Base-by-base conservation (phyloP, 208 protist species). In the Lotmaria passim region DNA sequence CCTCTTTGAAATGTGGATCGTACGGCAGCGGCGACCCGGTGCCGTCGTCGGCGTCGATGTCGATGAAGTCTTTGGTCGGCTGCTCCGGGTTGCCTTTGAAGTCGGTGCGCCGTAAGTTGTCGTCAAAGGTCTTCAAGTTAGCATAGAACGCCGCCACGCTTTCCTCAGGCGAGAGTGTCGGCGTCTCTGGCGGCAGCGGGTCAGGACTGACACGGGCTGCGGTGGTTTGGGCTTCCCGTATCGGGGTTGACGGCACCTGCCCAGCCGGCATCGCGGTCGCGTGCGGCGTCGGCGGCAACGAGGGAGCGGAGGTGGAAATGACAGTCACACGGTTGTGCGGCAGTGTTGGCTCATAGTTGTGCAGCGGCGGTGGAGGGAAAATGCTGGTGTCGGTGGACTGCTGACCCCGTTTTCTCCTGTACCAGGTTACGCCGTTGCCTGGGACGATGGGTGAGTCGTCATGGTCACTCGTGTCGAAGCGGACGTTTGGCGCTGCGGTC, bases 81-180 rank as follows among this genome's bases (percentile, higher is more conserved):
- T 93, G 85, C 43, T 89, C 72, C 1, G 80, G 81, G 62, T 91
- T 82, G 43, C 85, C 87, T 6, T 67, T 59, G 15, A 87, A 65
- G 19, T 85, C 69, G 7, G 34, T 70, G 2, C 83, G 12, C 0
- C 26, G 33, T n/a, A 91, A 61, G 70, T 95, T 93, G 6, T 26
- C 33, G 23, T 76, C 57, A 12, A 78, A 78, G 15, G 36, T 46
- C 4, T 44, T 31, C 3, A 70, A 57, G 7, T 71, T 63, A 15
- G 28, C 43, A 64, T 78, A 78, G 50, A 76, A 76, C 28, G 62
- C 62, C 7, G 39, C 46, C 34, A 73, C 60, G 67, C 33, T 55
- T 41, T 73, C 65, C 4, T 73, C 47, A n/a, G 56, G 33, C 15
- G 46, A 44, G 17, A 68, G 53, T 48, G 67, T 52, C 14, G 73